Evolutionary conservation across 225 moss, liverwort and hornwort genomes (phyloP).

Genomic region (Sphagnum contortum): DNA sequence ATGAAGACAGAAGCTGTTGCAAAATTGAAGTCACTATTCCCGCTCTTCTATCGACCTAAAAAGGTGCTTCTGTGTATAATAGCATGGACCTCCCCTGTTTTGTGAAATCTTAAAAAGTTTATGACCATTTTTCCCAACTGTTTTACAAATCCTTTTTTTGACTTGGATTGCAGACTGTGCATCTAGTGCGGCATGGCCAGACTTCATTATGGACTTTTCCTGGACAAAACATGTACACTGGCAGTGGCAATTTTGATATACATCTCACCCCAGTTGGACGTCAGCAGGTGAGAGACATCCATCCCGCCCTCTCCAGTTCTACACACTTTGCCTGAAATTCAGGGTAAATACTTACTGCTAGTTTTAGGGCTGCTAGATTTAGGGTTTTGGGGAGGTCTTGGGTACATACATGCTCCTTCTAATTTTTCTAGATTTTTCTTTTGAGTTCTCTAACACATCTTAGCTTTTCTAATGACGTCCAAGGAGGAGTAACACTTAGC

Average conservation of each 20-base stretch:
- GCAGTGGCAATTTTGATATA: constrained; percentile 22
- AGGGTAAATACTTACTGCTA: too few species aligned
- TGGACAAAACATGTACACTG: constrained; percentile 2
- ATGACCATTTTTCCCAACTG: neutral
- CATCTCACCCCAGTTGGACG: constrained; percentile 44
- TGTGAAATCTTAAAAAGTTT: neutral
- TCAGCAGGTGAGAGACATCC: constrained; percentile 26
- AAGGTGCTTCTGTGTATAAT: constrained; percentile 16
- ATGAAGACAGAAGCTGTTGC: constrained; percentile 11
- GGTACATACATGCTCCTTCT: too few species aligned
- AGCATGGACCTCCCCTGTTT: neutral
- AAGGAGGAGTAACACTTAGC: too few species aligned
- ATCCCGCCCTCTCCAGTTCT: too few species aligned
- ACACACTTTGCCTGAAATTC: too few species aligned
- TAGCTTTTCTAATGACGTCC: too few species aligned
- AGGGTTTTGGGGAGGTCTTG: too few species aligned
- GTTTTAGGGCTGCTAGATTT: too few species aligned
- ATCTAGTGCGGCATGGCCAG: constrained; percentile 50
- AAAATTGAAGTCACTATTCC: constrained; percentile 25
- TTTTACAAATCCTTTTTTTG: neutral
- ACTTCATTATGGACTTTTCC: constrained; percentile 19
- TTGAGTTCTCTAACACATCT: too few species aligned
- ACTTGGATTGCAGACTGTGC: constrained; percentile 25
- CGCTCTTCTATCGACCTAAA: constrained; percentile 41
- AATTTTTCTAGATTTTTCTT: too few species aligned